phyloP scores from a whole-genome alignment of 441 rosid species.

The Pelargonium fulgidum region DNA sequence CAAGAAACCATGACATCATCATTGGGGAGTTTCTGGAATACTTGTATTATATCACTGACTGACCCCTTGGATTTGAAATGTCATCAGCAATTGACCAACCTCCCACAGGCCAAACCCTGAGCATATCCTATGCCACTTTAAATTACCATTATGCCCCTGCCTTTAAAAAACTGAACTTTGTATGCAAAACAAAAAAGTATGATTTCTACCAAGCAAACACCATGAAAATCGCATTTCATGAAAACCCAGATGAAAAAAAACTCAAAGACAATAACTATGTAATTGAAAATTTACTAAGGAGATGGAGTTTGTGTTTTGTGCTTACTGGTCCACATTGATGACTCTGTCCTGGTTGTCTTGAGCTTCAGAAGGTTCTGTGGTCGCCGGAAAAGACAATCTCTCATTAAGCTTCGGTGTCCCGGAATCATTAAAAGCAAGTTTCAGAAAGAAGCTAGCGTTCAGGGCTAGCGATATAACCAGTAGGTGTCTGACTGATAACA shows the following conservation, averaged over 20 bases:
- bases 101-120: neutral
- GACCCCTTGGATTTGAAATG: neutral
- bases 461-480: conserved; percentile 61
- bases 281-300: neutral
- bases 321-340: conserved; percentile 74
- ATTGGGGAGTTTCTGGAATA: neutral
- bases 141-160: neutral
- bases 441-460: conserved; percentile 39
- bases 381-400: conserved; percentile 18
- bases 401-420: conserved; percentile 12
- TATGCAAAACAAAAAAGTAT: neutral
- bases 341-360: conserved; percentile 35
- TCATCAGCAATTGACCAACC: neutral
- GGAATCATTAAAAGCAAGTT: conserved; percentile 28
- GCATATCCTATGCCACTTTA: neutral
- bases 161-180: neutral
- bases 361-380: conserved; percentile 14
- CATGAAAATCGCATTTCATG: neutral
- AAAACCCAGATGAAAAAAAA: neutral
- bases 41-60: neutral
- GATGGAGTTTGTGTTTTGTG: conserved; percentile 6
- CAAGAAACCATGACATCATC: neutral
- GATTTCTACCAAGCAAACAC: neutral
- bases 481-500: conserved; percentile 47
- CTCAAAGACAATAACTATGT: neutral